A percentile compares a stretch with the other conserved stretches of the same genome.
phyloP scores from a whole-genome alignment of 441 rosid species.

The Eruca vesicaria region DNA sequence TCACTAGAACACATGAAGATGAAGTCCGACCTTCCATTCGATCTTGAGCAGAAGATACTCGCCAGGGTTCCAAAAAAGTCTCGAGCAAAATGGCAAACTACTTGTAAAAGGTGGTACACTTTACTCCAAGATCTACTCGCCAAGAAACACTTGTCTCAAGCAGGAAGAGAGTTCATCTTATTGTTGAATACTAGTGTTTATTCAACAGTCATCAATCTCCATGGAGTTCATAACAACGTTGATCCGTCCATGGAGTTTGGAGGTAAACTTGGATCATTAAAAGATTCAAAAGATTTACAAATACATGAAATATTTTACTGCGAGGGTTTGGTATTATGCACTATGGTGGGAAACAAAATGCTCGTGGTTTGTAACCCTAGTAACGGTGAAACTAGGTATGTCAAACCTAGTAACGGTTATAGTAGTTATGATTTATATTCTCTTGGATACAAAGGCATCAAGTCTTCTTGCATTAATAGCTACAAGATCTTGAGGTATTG shows the following conservation, averaged over 20 bases:
- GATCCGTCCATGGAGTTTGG: background rate
- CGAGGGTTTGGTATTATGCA: background rate
- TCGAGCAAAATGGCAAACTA: background rate
- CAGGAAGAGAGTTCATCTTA: background rate
- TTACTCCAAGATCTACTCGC: background rate
- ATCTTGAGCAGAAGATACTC: background rate
- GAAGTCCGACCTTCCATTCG: background rate
- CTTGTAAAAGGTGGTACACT: slow-evolving; percentile 1
- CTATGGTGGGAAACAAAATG: background rate
- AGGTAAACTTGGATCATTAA: background rate
- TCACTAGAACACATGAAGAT: background rate
- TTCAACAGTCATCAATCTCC: background rate
- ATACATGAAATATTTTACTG: background rate
- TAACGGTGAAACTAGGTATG: background rate
- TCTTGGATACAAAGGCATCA: background rate
- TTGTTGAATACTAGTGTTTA: background rate
- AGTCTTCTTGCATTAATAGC: background rate
- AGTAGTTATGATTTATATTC: background rate
- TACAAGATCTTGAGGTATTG: too few relatives aligned
- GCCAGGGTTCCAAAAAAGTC: background rate
- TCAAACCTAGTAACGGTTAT: too few relatives aligned
- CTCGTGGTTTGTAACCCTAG: slow-evolving; percentile 3
- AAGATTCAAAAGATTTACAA: background rate
- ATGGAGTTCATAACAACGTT: background rate
- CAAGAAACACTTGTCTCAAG: background rate